A percentile compares a stretch with the other conserved stretches of the same genome.
Conservation (phyloP, 148 eudicot genomes). For the Hydrangea macrophylla region DNA sequence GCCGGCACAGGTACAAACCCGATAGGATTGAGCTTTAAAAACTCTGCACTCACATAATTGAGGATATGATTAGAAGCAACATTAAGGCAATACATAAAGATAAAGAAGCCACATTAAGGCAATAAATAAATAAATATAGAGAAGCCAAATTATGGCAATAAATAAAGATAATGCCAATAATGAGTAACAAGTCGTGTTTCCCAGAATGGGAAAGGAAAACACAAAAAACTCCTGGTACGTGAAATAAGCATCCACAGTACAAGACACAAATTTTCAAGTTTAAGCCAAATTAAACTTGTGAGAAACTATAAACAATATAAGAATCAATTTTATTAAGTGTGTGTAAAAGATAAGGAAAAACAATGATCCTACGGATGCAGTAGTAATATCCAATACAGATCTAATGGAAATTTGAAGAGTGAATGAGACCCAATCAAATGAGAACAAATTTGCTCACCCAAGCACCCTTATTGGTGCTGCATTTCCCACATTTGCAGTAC, state of each 20-base stretch:
- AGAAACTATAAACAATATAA: neutral
- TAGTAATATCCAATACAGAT: too few relatives aligned
- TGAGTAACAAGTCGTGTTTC: neutral
- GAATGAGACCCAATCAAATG: too few relatives aligned
- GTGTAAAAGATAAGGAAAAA: neutral
- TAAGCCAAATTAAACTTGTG: neutral
- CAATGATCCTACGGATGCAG: too few relatives aligned
- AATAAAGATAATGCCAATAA: too few relatives aligned
- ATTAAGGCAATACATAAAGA: neutral
- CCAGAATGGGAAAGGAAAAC: neutral
- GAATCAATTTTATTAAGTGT: neutral
- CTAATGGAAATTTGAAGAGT: too few relatives aligned
- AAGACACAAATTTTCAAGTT: neutral
- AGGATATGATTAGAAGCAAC: neutral
- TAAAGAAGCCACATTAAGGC: too few relatives aligned
- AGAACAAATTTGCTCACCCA: neutral
- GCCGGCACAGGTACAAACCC: conserved; percentile 74
- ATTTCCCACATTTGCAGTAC: too few relatives aligned
- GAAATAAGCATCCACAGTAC: neutral
- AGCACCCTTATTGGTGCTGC: neutral
- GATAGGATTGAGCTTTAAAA: conserved; percentile 66
- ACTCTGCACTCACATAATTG: conserved; percentile 40
- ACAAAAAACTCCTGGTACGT: neutral
- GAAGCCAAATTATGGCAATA: too few relatives aligned
- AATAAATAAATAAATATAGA: too few relatives aligned